A percentile compares a stretch with the other conserved stretches of the same genome.
Conservation (phyloP, 805 yeast genomes). For the Ogataea saltuana region DNA sequence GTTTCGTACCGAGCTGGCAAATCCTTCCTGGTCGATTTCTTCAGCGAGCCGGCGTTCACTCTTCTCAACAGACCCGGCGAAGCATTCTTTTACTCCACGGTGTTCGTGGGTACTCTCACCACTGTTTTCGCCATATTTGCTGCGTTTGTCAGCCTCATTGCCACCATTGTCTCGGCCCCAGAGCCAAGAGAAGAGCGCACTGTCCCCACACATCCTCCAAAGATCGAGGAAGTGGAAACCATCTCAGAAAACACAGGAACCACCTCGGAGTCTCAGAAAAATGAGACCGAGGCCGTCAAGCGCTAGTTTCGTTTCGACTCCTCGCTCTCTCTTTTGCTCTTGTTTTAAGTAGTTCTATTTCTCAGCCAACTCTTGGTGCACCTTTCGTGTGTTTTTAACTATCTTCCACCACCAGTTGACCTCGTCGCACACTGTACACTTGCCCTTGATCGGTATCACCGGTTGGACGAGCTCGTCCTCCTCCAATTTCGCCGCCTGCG, state of each 20-base stretch:
- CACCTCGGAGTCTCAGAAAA: conserved; percentile 27
- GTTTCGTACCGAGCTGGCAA: conserved; percentile 30
- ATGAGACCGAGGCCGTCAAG: conserved; percentile 32
- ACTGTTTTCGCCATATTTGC: conserved; percentile 45
- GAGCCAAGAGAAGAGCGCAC: conserved; percentile 6
- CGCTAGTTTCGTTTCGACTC: conserved; percentile 19
- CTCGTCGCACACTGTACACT: conserved; percentile 27
- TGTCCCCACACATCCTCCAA: conserved; percentile 16
- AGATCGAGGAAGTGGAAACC: conserved; percentile 17
- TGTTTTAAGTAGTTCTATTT: not conserved
- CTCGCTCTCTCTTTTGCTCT: not conserved
- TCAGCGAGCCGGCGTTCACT: conserved; percentile 46
- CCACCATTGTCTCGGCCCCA: conserved; percentile 12
- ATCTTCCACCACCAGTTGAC: conserved; percentile 33
- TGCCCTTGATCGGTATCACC: conserved; percentile 30
- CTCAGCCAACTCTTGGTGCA: conserved; percentile 11
- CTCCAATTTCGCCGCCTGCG: not conserved
- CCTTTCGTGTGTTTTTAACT: conserved; percentile 25
- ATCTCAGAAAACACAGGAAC: conserved; percentile 12
- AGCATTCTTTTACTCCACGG: conserved; percentile 48
- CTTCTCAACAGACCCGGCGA: conserved; percentile 50
- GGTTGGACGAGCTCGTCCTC: conserved; percentile 16
- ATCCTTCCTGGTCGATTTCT: conserved; percentile 40
- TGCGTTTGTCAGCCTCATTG: conserved; percentile 28
- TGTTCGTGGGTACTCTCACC: conserved; percentile 42